Conservation (phyloP, 305 asterid genomes). For the Salvia sclarea region DNA sequence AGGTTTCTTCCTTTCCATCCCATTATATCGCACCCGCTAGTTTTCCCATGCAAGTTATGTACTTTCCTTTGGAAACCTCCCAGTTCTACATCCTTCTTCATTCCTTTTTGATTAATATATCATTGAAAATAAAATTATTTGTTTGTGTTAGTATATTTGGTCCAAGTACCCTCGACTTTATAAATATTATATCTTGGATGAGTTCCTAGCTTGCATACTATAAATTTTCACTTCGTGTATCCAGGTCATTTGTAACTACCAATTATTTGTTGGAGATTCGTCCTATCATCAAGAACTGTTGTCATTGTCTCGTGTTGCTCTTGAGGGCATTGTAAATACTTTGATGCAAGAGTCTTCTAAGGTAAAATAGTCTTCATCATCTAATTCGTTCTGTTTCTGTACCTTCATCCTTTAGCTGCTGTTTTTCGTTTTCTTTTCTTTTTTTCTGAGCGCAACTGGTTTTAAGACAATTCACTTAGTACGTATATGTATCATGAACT, state of each 20-base stretch:
- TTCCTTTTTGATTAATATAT: neutral
- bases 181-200: conserved; percentile 6
- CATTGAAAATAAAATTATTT: neutral
- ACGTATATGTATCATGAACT: conserved; percentile 19
- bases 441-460: neutral
- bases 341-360: conserved; percentile 63
- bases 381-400: conserved; percentile 7
- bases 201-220: neutral
- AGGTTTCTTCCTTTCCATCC: neutral
- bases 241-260: conserved; percentile 58
- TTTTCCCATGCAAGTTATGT: neutral
- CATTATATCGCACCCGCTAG: no score
- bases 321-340: conserved; percentile 46
- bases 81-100: neutral
- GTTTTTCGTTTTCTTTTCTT: conserved; percentile 20
- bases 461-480: conserved; percentile 6
- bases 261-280: conserved; percentile 49
- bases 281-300: conserved; percentile 55
- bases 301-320: conserved; percentile 51
- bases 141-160: neutral
- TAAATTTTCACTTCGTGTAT: conserved; percentile 14
- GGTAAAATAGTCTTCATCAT: conserved; percentile 41
- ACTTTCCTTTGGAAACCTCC: neutral
- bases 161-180: neutral
- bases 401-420: neutral